Evolutionary conservation across 1,139 yeast species (phyloP).

Genomic region (Geotrichum reessii): DNA sequence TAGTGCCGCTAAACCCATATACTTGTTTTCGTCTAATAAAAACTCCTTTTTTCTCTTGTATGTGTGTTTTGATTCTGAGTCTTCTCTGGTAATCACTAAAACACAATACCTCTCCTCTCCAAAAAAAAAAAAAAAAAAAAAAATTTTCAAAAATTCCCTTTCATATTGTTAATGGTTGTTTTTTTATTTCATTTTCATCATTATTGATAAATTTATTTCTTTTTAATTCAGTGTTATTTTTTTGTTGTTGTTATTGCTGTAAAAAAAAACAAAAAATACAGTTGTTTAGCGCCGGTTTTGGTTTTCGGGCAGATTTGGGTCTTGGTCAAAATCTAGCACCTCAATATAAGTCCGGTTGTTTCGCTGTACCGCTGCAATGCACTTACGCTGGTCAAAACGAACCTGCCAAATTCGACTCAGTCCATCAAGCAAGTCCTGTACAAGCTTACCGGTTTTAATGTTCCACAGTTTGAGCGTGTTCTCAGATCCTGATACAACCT

Average conservation of each 20-base stretch:
- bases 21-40: no score
- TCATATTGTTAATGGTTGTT: no score
- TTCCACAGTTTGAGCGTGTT: constrained; percentile 80
- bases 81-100: not conserved
- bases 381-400: constrained; percentile 71
- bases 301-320: constrained; percentile 24
- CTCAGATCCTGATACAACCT: constrained; percentile 86
- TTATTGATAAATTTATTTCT: no score
- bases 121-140: not conserved
- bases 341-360: constrained; percentile 67
- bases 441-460: constrained; percentile 66
- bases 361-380: constrained; percentile 90
- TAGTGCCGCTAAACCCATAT: no score
- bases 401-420: constrained; percentile 93
- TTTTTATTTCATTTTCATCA: no score
- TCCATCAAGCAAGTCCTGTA: constrained; percentile 69
- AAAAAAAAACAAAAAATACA: not conserved
- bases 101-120: not conserved
- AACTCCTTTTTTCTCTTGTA: no score
- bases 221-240: not conserved
- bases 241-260: not conserved
- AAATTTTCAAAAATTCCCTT: no score
- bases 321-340: constrained; percentile 69
- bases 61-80: no score
- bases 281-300: not conserved